Conservation (phyloP, 2,329 filamentous ascomycete genomes). For the Fusarium beomiforme region DNA sequence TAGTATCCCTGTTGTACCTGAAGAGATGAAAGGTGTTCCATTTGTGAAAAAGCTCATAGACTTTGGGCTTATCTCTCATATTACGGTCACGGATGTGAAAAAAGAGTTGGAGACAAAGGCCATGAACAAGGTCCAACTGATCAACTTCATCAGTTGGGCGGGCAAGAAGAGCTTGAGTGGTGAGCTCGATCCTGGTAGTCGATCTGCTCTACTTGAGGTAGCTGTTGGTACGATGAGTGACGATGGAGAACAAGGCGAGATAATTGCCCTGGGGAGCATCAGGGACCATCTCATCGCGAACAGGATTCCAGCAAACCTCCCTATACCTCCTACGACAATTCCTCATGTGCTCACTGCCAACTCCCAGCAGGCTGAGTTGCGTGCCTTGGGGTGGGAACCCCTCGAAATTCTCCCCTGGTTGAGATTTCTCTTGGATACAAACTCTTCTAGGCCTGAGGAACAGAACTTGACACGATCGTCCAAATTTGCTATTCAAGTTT, state of each 20-base stretch:
- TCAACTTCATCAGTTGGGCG: constrained; percentile 87
- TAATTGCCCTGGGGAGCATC: constrained; percentile 82
- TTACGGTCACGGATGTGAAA: constrained; percentile 88
- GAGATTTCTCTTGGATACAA: constrained; percentile 77
- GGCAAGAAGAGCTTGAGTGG: constrained; percentile 75
- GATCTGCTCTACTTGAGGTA: constrained; percentile 78
- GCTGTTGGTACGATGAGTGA: constrained; percentile 77
- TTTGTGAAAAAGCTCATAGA: constrained; percentile 86
- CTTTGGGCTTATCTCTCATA: constrained; percentile 86
- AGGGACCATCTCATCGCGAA: constrained; percentile 78
- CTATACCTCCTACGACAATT: constrained; percentile 82
- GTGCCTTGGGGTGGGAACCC: constrained; percentile 86
- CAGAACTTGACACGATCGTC: constrained; percentile 77
- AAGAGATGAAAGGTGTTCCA: constrained; percentile 74
- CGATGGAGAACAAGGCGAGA: constrained; percentile 69
- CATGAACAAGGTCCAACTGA: constrained; percentile 79
- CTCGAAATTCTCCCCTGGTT: constrained; percentile 89
- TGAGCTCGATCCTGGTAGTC: constrained; percentile 75
- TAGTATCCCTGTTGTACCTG: constrained; percentile 86
- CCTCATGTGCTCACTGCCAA: constrained; percentile 84
- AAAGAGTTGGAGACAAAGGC: constrained; percentile 85
- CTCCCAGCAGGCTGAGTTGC: constrained; percentile 73
- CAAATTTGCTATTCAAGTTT: constrained; percentile 79
- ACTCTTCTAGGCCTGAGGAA: constrained; percentile 66
- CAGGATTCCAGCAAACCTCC: constrained; percentile 82